Evolutionary conservation across 1,284 basidiomycete genomes (phyloP).

Genomic region (Neotropicomus parvogracilis): DNA sequence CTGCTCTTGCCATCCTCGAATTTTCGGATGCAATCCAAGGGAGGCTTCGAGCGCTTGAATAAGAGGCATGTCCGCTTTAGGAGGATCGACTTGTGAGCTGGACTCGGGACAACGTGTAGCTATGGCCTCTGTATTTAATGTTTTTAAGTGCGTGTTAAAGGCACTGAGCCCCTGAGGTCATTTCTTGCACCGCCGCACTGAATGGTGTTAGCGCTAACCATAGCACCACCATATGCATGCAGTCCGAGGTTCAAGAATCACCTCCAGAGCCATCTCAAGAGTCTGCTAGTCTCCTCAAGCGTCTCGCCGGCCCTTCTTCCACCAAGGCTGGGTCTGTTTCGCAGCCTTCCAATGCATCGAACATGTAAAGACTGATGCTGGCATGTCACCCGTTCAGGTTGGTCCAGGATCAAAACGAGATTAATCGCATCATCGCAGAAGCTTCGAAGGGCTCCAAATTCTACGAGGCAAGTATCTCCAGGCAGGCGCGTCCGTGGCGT

Average conservation of each 20-base stretch:
- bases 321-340: constrained; percentile 68
- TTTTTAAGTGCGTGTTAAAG: no score
- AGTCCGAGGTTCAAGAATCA: constrained; percentile 16
- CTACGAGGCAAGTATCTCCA: constrained; percentile 56
- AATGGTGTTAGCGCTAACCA: no score
- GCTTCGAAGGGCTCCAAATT: constrained; percentile 82
- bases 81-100: constrained; percentile 6
- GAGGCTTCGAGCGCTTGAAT: background rate
- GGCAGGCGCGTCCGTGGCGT: background rate
- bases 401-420: constrained; percentile 73
- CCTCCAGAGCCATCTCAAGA: constrained; percentile 48
- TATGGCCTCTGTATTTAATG: constrained; percentile 5
- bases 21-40: constrained; percentile 17
- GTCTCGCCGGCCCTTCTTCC: constrained; percentile 73
- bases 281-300: constrained; percentile 62
- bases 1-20: constrained; percentile 24
- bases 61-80: background rate
- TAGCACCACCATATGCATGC: constrained; percentile 14
- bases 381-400: constrained; percentile 42
- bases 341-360: background rate
- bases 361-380: constrained; percentile 13
- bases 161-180: no score
- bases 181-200: no score
- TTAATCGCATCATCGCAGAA: constrained; percentile 76
- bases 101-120: constrained; percentile 3